Percentiles rank a stretch among this genome's conserved stretches.
Evolutionary conservation across 352 stramenopile species (phyloP).

Genomic region (Phytophthora sp.): DNA sequence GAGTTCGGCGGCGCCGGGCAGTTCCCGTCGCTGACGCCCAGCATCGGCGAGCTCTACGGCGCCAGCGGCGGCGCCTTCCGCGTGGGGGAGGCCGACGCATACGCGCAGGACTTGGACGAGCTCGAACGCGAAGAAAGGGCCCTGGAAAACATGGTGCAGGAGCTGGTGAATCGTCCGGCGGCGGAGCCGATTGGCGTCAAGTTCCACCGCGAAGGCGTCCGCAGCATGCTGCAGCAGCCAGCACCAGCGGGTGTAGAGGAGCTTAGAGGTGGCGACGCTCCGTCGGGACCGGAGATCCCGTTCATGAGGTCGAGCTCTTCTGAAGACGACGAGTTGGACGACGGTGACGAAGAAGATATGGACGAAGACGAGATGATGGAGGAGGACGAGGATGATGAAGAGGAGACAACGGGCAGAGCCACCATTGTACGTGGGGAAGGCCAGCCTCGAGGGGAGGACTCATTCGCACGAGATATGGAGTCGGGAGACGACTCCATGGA

Average conservation of each 20-base stretch:
- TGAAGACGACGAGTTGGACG: constrained; percentile 47
- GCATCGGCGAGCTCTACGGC: constrained; percentile 68
- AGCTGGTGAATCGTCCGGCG: constrained; percentile 56
- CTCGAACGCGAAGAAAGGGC: constrained; percentile 65
- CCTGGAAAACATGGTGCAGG: constrained; percentile 54
- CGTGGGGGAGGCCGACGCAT: constrained; percentile 53
- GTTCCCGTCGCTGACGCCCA: constrained; percentile 47
- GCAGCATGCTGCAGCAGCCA: constrained; percentile 9
- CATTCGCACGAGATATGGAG: constrained; percentile 37
- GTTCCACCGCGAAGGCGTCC: constrained; percentile 47
- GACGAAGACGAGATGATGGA: constrained; percentile 45
- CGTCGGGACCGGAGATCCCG: constrained; percentile 9
- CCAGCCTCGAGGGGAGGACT: constrained; percentile 26
- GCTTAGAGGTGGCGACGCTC: neutral
- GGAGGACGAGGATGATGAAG: constrained; percentile 30
- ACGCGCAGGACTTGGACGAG: constrained; percentile 52
- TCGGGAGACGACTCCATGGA: constrained; percentile 53
- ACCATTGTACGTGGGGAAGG: constrained; percentile 39
- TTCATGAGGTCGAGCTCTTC: constrained; percentile 37
- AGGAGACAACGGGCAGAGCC: constrained; percentile 22
- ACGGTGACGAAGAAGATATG: constrained; percentile 42
- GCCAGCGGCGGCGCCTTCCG: constrained; percentile 45
- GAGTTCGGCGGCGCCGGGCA: constrained; percentile 11
- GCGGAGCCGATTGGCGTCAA: constrained; percentile 63
- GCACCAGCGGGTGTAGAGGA: neutral